These are phyloP conservation scores for Prototheca stagnorum DNA, from an alignment of 163 green algal species.

Conservation along the genomic window DNA sequence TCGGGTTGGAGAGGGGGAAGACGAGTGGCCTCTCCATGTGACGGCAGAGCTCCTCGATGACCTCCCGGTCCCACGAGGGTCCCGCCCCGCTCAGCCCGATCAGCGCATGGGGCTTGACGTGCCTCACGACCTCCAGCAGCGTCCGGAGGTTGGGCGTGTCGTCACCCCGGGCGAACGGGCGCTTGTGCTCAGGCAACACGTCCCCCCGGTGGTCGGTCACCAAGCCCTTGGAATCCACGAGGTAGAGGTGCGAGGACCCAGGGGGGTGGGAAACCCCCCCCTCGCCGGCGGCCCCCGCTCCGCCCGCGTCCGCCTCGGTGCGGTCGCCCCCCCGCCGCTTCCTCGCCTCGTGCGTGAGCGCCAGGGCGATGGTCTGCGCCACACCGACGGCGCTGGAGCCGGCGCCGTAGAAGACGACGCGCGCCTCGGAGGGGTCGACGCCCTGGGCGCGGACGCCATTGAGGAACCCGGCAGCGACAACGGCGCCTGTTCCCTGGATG, in stretches of 20 bases:
- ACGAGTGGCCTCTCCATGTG: conserved; percentile 62
- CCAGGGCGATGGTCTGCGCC: conserved; percentile 20
- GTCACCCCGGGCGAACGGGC: conserved; percentile 15
- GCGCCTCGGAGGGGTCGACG: conserved; percentile 18
- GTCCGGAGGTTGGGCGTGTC: conserved; percentile 4
- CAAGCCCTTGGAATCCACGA: conserved; percentile 43
- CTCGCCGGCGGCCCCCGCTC: too few relatives aligned
- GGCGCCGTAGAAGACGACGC: conserved; percentile 43
- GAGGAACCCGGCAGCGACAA: conserved; percentile 33
- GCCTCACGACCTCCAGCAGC: conserved; percentile 24
- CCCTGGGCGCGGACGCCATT: conserved; percentile 41
- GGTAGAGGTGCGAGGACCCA: too few relatives aligned
- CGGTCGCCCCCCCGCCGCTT: conserved; percentile 1
- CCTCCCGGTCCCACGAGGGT: conserved; percentile 43
- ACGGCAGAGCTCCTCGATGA: conserved; percentile 45
- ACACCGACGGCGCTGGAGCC: conserved; percentile 41
- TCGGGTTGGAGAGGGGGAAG: conserved; percentile 91
- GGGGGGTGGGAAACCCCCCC: too few relatives aligned
- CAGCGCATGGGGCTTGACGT: conserved; percentile 41
- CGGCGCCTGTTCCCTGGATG: conserved; percentile 38
- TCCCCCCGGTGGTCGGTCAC: conserved; percentile 35
- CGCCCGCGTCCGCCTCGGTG: conserved; percentile 12
- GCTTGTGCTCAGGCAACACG: conserved; percentile 37
- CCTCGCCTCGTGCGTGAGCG: conserved; percentile 6
- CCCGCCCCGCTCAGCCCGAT: conserved; percentile 45